A percentile compares a stretch with the other conserved stretches of the same genome.
These are phyloP conservation scores for Alternaria sp. DNA, from an alignment of 2,329 filamentous ascomycete genomes.

Conservation along the genomic window DNA sequence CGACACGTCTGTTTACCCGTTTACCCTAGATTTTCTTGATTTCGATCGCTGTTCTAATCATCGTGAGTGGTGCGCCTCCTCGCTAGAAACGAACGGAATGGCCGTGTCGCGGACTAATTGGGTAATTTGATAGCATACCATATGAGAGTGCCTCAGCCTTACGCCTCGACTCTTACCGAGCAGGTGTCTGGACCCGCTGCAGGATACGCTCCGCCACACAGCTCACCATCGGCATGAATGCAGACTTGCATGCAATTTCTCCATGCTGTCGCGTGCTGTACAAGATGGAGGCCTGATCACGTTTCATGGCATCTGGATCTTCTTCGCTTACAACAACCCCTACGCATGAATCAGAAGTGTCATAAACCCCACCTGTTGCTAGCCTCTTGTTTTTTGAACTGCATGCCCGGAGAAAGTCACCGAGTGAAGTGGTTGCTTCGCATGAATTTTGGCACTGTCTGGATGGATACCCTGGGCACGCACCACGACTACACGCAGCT, in stretches of 20 bases:
- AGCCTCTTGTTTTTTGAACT: conserved; percentile 7
- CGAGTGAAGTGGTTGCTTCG: conserved; percentile 7
- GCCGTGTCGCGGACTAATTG: conserved; percentile 2
- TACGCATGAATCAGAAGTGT: conserved; percentile 12
- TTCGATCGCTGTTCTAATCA: conserved; percentile 14
- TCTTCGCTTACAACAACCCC: conserved; percentile 6
- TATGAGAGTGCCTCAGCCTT: conserved; percentile 14
- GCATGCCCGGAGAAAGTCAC: conserved; percentile 9
- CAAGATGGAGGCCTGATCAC: conserved; percentile 12
- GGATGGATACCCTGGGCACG: conserved; percentile 13
- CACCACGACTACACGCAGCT: conserved; percentile 10
- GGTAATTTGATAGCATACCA: conserved; percentile 1
- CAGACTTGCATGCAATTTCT: conserved; percentile 21
- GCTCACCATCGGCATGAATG: conserved; percentile 21
- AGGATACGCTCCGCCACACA: conserved; percentile 10
- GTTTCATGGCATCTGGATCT: conserved; percentile 3
- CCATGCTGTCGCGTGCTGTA: not conserved
- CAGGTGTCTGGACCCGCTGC: conserved; percentile 7
- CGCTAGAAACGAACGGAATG: conserved; percentile 9
- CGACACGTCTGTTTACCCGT: conserved; percentile 18
- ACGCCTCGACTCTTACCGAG: conserved; percentile 12
- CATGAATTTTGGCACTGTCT: conserved; percentile 13
- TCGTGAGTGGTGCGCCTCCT: not conserved
- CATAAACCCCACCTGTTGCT: not conserved
- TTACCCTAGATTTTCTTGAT: conserved; percentile 28